Base-by-base conservation (phyloP, 2,329 filamentous ascomycete species). In the Penicillium palitans region DNA sequence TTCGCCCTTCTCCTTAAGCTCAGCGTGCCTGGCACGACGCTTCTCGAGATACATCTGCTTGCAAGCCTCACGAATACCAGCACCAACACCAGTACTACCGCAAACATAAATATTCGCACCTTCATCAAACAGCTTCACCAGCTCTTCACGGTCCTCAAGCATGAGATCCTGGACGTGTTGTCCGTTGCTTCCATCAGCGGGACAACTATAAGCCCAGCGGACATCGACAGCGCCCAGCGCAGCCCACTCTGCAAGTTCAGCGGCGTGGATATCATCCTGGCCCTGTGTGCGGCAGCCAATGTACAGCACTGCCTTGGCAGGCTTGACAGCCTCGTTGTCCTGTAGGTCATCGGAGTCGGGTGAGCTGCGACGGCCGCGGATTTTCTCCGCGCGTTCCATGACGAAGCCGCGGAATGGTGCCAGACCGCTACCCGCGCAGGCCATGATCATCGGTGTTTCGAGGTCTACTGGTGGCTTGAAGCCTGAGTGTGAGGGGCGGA, bases 381-480 rank as follows among this genome's bases (percentile, higher is more conserved):
- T 69, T 10, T 61, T 60, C 44, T 68, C 77, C 0, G 83, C 84
- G 0, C 86, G 83, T 61, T 89, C 85, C 70, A 87, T 83, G 10
- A 87, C 65, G 66, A 88, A 88, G 0, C 82, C 85, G 0, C 84
- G 80, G 79, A 88, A 87, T 0, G 86, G 86, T 0, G 85, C 85
- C 1, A 88, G 72, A 0, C 85, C 86, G 0, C 83, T 80, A 6
- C 75, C 75, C 0, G 75, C 74, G 39, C 72, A 74, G 19, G 71
- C 67, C 72, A 76, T 75, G 59, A 78, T 74, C 62, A 78, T 72
- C 0, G 75, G 74, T 0, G 71, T 75, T 42, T 68, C 65, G 0
- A 70, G 61, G 37, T 74, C 70, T 2, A 56, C 25, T 1, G 75
- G 75, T 2, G 74, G 71, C 27, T 71, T 74, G 66, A 78, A 78